Evolutionary conservation across 192 early-diverging fungal genomes (phyloP), one percentile per base, ranked within the genome.

Genomic region (Coemansia sp.): DNA sequence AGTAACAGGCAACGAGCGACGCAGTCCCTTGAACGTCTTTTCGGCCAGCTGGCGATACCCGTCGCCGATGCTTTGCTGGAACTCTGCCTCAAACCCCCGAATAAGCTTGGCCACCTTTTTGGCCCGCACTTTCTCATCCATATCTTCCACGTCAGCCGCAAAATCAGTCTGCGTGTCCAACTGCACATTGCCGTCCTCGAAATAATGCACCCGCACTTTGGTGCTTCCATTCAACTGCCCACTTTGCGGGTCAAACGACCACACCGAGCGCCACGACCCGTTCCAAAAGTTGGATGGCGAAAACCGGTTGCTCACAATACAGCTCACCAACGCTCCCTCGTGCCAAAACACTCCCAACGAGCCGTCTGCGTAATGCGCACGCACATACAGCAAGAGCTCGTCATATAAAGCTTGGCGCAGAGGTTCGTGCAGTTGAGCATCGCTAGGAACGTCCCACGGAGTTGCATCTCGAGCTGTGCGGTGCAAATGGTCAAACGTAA

Each of bases 111-210:
- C 63, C n/a, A 91, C 83, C 4, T 74, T 69, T 5, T 61, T 51
- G 5, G 91, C 90, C 55, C 75, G 72, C 1, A 21, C 64, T 0
- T 25, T 58, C 8, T 47, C 56, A 49, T 25, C 67, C 10, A 37
- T 19, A 38, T 43, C 54, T 1, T 38, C 48, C 10, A 83, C 59
- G 39, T 76, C 74, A 6, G 62, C 63, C 0, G 73, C 54, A 39
- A 89, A 71, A 6, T 92, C 89, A 63, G 93, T 92, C 21, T 85
- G 79, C 21, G 90, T 84, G 57, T 94, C 89, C 45, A 98, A 73
- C 77, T 99, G 97, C 41, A 99, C 95, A 64, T 99, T 99, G 14
- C 97, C 97, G 66, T 99, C 95, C 84, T 99, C 97, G 76, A 95
- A 99, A 75, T 99, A 99, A 67, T 99, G 97, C 15, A 99, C 94